phyloP scores from a whole-genome alignment of 75 land plant genomes.

The Gnetum montanum region DNA sequence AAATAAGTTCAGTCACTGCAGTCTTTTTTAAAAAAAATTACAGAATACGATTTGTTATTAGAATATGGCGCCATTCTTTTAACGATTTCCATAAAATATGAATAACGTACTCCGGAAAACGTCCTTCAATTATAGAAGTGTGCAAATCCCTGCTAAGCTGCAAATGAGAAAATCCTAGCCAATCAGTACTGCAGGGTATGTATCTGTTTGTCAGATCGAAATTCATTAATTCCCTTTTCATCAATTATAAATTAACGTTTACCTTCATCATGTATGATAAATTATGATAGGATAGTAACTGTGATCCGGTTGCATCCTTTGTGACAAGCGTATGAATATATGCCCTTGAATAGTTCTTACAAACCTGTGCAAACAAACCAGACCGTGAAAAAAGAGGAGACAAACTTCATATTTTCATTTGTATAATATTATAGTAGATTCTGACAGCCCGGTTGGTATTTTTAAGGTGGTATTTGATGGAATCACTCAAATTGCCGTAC shows the following conservation, averaged over 20 bases:
- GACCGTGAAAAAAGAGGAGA: too few relatives aligned
- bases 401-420: too few relatives aligned
- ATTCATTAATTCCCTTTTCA: background rate
- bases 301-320: slow-evolving; percentile 95
- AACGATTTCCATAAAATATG: too few relatives aligned
- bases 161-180: slow-evolving; percentile 2
- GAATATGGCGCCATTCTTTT: too few relatives aligned
- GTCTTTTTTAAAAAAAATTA: too few relatives aligned
- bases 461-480: too few relatives aligned
- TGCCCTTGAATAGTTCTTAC: slow-evolving; percentile 83
- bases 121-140: slow-evolving; percentile 69
- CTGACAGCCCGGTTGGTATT: too few relatives aligned
- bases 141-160: slow-evolving; percentile 94
- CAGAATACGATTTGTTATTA: too few relatives aligned
- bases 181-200: background rate
- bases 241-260: background rate
- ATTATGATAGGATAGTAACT: slow-evolving; percentile 95
- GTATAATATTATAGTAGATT: too few relatives aligned
- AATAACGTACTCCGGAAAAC: slow-evolving; percentile 94
- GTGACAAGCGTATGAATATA: slow-evolving; percentile 92
- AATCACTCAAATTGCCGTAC: too few relatives aligned
- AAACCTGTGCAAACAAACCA: slow-evolving; percentile 45
- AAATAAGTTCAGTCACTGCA: too few relatives aligned
- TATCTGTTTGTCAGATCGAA: too few relatives aligned
- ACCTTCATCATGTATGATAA: slow-evolving; percentile 96